Conservation (phyloP, 2,329 filamentous ascomycete genomes). For the Neonectria hederae region DNA sequence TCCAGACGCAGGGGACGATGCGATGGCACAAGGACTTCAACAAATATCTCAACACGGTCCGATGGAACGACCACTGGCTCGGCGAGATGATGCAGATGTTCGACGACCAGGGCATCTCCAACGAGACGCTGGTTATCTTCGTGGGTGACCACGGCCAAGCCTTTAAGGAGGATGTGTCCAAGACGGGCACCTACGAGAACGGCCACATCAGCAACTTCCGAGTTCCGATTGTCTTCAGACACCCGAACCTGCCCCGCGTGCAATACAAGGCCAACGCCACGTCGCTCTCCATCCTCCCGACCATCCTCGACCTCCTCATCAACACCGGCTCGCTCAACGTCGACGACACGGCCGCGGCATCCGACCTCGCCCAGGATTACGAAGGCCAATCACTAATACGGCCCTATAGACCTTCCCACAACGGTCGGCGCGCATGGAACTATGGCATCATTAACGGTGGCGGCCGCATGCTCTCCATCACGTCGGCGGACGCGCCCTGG, state of each 20-base stretch:
- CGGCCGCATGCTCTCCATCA: slow-evolving; percentile 46
- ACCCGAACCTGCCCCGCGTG: slow-evolving; percentile 45
- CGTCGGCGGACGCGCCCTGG: slow-evolving; percentile 45
- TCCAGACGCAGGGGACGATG: slow-evolving; percentile 37
- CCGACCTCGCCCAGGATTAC: slow-evolving; percentile 45
- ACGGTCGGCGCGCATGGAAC: slow-evolving; percentile 46
- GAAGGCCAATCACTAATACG: slow-evolving; percentile 49
- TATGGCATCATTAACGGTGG: slow-evolving; percentile 49
- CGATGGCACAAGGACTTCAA: slow-evolving; percentile 45
- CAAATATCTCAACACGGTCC: slow-evolving; percentile 46
- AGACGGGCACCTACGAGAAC: slow-evolving; percentile 47
- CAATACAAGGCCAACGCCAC: slow-evolving; percentile 46
- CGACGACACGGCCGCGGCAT: slow-evolving; percentile 38
- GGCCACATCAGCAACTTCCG: slow-evolving; percentile 47
- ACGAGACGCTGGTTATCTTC: slow-evolving; percentile 48
- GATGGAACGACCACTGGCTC: slow-evolving; percentile 48
- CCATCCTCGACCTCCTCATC: slow-evolving; percentile 48
- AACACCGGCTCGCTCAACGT: slow-evolving; percentile 46
- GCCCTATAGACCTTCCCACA: slow-evolving; percentile 34
- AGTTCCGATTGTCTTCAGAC: slow-evolving; percentile 47
- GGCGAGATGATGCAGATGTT: slow-evolving; percentile 45
- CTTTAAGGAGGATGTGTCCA: slow-evolving; percentile 46
- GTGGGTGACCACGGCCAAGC: slow-evolving; percentile 49
- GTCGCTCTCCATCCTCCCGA: slow-evolving; percentile 47
- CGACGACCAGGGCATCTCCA: slow-evolving; percentile 45